Conservation (phyloP, 2,329 filamentous ascomycete species). For the Verticillium longisporum region DNA sequence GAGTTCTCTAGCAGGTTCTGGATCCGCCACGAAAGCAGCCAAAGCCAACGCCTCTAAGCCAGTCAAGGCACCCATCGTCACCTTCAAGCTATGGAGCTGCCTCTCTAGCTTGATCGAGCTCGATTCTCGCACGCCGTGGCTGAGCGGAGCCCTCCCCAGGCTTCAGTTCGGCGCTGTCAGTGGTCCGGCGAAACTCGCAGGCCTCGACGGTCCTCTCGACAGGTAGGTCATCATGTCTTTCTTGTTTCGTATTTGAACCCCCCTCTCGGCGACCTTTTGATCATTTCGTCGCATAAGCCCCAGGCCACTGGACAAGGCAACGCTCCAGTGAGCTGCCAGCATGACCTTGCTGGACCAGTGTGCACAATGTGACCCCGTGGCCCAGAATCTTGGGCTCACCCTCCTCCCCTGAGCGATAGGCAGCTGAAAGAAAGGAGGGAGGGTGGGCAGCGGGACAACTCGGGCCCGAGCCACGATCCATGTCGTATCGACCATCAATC, state of each 20-base stretch:
- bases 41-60: constrained; percentile 7
- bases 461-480: neutral
- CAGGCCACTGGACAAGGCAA: constrained; percentile 37
- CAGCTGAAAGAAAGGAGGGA: neutral
- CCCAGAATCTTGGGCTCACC: neutral
- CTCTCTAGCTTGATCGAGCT: constrained; percentile 67
- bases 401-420: neutral
- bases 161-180: constrained; percentile 65
- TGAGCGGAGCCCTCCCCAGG: constrained; percentile 67
- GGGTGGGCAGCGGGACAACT: neutral
- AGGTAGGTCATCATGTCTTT: constrained; percentile 58
- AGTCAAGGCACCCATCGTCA: constrained; percentile 58
- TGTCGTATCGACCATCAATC: neutral
- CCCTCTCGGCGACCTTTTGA: neutral
- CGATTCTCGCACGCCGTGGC: constrained; percentile 82
- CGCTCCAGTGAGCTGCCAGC: constrained; percentile 28
- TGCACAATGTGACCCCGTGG: constrained; percentile 16
- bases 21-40: constrained; percentile 1
- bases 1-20: neutral
- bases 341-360: constrained; percentile 21
- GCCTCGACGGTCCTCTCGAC: constrained; percentile 73
- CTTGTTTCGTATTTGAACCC: constrained; percentile 9
- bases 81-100: constrained; percentile 73
- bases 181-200: constrained; percentile 70
- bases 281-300: constrained; percentile 30